Conservation (phyloP, 2,329 filamentous ascomycete species). For the Pezicula radicicola region DNA sequence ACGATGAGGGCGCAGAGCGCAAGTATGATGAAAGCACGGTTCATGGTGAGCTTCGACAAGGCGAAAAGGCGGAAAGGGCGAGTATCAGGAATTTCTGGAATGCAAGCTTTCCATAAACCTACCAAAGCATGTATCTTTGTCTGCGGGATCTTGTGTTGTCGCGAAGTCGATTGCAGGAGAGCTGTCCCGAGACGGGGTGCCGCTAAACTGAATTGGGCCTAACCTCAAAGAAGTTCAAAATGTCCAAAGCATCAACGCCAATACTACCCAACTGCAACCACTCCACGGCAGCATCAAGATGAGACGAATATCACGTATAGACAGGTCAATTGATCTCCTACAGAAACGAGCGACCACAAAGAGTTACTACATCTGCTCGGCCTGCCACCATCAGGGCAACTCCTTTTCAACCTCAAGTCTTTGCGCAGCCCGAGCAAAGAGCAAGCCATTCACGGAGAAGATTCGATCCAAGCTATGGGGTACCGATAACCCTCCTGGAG, state of each 20-base stretch:
- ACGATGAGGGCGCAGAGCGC: constrained; percentile 21
- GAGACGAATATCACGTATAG: constrained; percentile 27
- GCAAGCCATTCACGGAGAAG: constrained; percentile 36
- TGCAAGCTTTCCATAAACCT: too few species aligned
- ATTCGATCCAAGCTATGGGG: constrained; percentile 46
- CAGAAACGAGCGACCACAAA: constrained; percentile 7
- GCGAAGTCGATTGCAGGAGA: neutral
- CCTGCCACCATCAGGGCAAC: constrained; percentile 21
- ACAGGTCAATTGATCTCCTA: constrained; percentile 26
- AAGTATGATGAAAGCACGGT: constrained; percentile 14
- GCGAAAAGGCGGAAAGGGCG: neutral
- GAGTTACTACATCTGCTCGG: constrained; percentile 18
- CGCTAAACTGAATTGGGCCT: neutral
- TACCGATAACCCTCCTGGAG: constrained; percentile 44
- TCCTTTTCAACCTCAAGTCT: constrained; percentile 25
- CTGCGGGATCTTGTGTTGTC: neutral
- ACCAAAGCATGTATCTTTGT: too few species aligned
- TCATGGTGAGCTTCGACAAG: constrained; percentile 8
- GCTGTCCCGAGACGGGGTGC: neutral
- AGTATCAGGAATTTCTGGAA: too few species aligned
- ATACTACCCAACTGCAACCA: neutral
- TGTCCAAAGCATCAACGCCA: neutral
- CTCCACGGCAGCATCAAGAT: constrained; percentile 16
- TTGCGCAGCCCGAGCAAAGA: constrained; percentile 14
- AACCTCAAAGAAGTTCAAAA: neutral